phyloP scores from a whole-genome alignment of 1,284 basidiomycete genomes.

The Austropuccinia psidii region DNA sequence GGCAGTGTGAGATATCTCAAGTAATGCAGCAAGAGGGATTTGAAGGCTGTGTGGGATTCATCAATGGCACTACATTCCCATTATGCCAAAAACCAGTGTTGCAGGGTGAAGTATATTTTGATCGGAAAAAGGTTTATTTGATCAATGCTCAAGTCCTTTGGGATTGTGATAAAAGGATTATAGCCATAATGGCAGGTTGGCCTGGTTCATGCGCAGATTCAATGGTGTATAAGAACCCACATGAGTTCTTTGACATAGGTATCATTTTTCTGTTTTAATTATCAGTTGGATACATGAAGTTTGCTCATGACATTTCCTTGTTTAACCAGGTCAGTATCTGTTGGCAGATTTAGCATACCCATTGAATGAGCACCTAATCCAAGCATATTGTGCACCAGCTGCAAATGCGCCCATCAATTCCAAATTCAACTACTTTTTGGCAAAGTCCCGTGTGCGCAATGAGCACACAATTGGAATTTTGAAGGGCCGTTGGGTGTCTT shows the following conservation, averaged over 20 bases:
- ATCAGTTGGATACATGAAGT: background rate
- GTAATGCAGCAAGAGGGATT: background rate
- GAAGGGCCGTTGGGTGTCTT: background rate
- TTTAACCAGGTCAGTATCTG: background rate
- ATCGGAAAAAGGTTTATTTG: background rate
- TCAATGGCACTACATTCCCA: background rate
- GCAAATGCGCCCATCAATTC: background rate
- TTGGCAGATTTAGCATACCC: background rate
- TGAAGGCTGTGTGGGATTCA: background rate
- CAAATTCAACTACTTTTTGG: background rate
- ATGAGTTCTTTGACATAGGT: background rate
- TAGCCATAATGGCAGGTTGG: background rate
- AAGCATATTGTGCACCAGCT: background rate
- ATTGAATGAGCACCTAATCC: background rate
- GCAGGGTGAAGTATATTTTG: background rate
- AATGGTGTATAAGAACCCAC: background rate
- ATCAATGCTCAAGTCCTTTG: slow-evolving; percentile 1
- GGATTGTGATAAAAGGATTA: background rate
- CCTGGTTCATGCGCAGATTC: background rate
- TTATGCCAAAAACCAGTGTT: background rate
- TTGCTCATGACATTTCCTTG: background rate
- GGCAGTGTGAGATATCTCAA: background rate
- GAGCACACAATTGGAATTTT: background rate
- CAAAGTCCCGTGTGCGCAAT: background rate
- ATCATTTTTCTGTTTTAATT: background rate